A percentile compares a stretch with the other conserved stretches of the same genome.
These are phyloP conservation scores for Rutidosis leptorrhynchoides DNA, from an alignment of 129 eudicot species.

Conservation along the genomic window DNA sequence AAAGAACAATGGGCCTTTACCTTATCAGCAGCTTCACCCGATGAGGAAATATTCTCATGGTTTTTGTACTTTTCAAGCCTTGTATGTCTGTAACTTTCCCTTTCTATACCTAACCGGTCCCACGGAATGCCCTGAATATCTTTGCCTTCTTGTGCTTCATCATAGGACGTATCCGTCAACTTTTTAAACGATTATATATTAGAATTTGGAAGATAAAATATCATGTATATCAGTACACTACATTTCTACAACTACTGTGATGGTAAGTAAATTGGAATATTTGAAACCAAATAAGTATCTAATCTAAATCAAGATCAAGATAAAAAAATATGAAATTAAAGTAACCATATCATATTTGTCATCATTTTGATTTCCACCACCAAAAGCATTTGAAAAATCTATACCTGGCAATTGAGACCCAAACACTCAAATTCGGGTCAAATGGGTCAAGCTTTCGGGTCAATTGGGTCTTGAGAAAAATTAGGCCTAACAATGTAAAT, in stretches of 20 bases:
- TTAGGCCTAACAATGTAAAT: no score
- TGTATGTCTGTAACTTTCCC: constrained; percentile 31
- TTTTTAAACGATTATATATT: constrained; percentile 39
- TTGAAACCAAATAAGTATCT: not conserved
- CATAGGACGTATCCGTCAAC: constrained; percentile 76
- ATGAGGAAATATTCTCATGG: constrained; percentile 22
- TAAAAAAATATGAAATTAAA: constrained; percentile 17
- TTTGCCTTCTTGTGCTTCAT: constrained; percentile 71
- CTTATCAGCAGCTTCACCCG: constrained; percentile 26
- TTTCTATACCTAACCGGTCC: constrained; percentile 62
- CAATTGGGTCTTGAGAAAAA: no score
- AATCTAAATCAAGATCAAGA: not conserved
- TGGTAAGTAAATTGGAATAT: not conserved
- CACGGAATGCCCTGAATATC: constrained; percentile 88
- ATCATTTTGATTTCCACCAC: constrained; percentile 35
- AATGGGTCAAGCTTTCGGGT: no score
- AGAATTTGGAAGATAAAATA: constrained; percentile 9
- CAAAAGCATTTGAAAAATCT: constrained; percentile 39
- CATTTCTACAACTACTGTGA: not conserved
- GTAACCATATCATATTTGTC: constrained; percentile 65
- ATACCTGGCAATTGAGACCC: no score
- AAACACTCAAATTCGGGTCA: no score
- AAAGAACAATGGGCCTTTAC: constrained; percentile 24
- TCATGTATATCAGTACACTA: constrained; percentile 3
- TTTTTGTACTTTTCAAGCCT: constrained; percentile 25